phyloP scores from a whole-genome alignment of 2,329 filamentous ascomycete genomes.

The Metarhizium album region DNA sequence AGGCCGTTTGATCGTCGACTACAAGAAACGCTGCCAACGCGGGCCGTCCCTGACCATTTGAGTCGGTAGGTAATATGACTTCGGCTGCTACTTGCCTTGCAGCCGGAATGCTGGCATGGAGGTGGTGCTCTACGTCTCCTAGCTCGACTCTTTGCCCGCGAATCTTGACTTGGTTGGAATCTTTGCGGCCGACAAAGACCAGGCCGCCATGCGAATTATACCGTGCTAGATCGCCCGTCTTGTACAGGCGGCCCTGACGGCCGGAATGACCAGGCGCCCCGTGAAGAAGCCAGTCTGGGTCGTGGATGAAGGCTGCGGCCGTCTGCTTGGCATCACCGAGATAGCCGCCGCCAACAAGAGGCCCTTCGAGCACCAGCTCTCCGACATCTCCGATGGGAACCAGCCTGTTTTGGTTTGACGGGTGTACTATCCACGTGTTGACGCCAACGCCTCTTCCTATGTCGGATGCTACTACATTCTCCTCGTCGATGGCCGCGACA shows the following conservation, averaged over 20 bases:
- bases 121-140: constrained; percentile 12
- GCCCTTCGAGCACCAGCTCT: constrained; percentile 22
- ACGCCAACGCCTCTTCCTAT: background rate
- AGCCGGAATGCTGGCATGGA: background rate
- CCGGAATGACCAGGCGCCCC: constrained; percentile 12
- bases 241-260: constrained; percentile 20
- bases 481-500: background rate
- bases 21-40: background rate
- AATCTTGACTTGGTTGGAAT: constrained; percentile 35
- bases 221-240: constrained; percentile 24
- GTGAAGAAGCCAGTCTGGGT: constrained; percentile 25
- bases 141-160: constrained; percentile 39
- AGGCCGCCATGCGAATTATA: constrained; percentile 18
- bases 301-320: constrained; percentile 31
- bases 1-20: constrained; percentile 5
- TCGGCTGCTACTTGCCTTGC: constrained; percentile 5
- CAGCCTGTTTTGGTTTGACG: constrained; percentile 13
- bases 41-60: background rate
- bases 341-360: constrained; percentile 38
- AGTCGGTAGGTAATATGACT: constrained; percentile 4
- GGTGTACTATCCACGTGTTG: constrained; percentile 19
- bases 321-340: constrained; percentile 35
- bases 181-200: constrained; percentile 28
- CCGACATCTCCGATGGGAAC: constrained; percentile 21
- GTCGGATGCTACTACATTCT: background rate